A percentile compares a stretch with the other conserved stretches of the same genome.
These are phyloP conservation scores for Phytophthora palmivora DNA, from an alignment of 352 stramenopile genomes.

Conservation along the genomic window DNA sequence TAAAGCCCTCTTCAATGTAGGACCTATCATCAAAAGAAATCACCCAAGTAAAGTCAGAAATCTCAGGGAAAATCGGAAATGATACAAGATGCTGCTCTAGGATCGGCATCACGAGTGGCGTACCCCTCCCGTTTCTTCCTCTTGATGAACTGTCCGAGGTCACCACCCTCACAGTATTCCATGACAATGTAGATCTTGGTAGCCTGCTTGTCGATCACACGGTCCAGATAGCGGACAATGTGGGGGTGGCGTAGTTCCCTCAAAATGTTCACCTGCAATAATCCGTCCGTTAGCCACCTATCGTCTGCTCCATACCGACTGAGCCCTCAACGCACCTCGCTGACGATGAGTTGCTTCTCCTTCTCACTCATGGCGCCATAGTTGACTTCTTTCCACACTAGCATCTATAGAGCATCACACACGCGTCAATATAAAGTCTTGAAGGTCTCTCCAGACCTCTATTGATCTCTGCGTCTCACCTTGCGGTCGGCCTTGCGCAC, in stretches of 20 bases:
- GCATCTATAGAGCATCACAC: constrained; percentile 52
- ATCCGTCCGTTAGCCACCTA: too few species aligned
- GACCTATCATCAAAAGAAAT: constrained; percentile 43
- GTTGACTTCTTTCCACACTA: constrained; percentile 94
- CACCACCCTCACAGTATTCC: constrained; percentile 93
- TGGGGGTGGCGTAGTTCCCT: constrained; percentile 93
- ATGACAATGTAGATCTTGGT: constrained; percentile 96
- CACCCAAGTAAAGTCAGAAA: constrained; percentile 14
- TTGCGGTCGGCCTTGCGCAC: constrained; percentile 89
- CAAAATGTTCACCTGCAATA: constrained; percentile 91
- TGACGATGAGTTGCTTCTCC: constrained; percentile 95
- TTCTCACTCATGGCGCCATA: constrained; percentile 94
- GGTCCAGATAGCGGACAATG: constrained; percentile 94
- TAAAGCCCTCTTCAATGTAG: constrained; percentile 93
- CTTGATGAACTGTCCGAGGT: constrained; percentile 92
- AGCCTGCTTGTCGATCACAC: constrained; percentile 92
- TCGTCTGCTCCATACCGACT: neutral
- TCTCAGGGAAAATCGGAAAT: constrained; percentile 2
- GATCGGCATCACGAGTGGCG: constrained; percentile 11
- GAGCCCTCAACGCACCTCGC: constrained; percentile 62
- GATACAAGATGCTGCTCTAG: constrained; percentile 14
- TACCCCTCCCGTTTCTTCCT: constrained; percentile 90
- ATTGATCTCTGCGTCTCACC: constrained; percentile 37
- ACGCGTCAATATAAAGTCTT: constrained; percentile 8
- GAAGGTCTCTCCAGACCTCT: neutral